Conservation (phyloP, 305 asterid genomes). For the Fraxinus velutina region DNA sequence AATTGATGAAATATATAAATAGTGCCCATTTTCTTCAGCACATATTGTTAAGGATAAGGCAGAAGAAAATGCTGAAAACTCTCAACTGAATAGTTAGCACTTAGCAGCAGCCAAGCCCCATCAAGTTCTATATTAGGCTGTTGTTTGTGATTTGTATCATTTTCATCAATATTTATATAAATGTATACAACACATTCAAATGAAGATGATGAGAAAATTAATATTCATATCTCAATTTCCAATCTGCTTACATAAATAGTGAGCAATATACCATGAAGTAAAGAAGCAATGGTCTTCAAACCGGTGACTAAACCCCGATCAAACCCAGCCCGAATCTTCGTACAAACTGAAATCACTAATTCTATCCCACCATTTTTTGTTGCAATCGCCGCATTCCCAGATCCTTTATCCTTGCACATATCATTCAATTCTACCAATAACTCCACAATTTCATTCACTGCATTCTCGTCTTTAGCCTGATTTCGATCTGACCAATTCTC, state of each 20-base stretch:
- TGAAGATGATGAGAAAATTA: not conserved
- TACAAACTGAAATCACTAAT: constrained; percentile 45
- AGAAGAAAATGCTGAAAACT: not conserved
- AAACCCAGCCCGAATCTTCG: constrained; percentile 45
- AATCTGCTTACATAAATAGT: not conserved
- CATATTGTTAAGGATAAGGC: not conserved
- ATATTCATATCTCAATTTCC: not conserved
- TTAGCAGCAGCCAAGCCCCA: not conserved
- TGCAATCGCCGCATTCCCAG: constrained; percentile 73
- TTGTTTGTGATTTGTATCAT: not conserved
- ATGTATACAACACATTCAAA: not conserved
- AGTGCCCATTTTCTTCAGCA: not conserved
- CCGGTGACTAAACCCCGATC: constrained; percentile 45
- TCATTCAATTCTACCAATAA: constrained; percentile 47
- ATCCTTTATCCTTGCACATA: constrained; percentile 46
- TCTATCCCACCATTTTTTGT: constrained; percentile 68
- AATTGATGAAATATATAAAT: not conserved
- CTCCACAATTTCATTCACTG: constrained; percentile 2
- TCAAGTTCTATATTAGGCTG: not conserved
- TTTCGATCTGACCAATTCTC: constrained; percentile 8
- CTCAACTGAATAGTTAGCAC: not conserved
- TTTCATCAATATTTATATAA: not conserved
- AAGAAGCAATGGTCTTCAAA: constrained; percentile 53
- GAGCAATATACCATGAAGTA: constrained; percentile 61
- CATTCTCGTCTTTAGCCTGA: not conserved